These are phyloP conservation scores for Geotrichum macrosporum DNA, from an alignment of 1,139 yeast genomes.

Conservation along the genomic window DNA sequence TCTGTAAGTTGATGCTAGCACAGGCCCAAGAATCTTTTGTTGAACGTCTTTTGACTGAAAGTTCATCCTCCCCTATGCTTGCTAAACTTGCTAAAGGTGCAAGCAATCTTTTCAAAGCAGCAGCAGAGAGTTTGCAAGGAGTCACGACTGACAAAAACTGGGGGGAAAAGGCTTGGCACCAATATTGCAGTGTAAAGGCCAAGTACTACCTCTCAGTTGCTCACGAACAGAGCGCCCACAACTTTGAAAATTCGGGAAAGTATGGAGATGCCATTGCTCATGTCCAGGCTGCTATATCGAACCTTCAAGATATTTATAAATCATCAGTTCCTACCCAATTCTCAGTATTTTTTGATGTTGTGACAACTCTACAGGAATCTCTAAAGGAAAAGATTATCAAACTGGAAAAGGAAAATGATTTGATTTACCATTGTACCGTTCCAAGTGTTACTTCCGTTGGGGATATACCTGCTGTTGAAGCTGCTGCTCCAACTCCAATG, in stretches of 20 bases:
- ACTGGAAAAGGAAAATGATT: constrained; percentile 78
- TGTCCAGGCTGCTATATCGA: constrained; percentile 47
- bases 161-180: constrained; percentile 52
- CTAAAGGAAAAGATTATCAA: constrained; percentile 46
- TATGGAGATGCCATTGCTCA: constrained; percentile 77
- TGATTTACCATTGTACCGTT: constrained; percentile 73
- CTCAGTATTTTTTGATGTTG: constrained; percentile 25
- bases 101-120: constrained; percentile 51
- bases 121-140: constrained; percentile 44
- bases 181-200: constrained; percentile 43
- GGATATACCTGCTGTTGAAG: constrained; percentile 67
- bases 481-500: constrained; percentile 63
- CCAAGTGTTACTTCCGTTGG: constrained; percentile 56
- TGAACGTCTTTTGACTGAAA: constrained; percentile 51
- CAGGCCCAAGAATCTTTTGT: constrained; percentile 87
- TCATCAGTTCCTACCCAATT: constrained; percentile 27
- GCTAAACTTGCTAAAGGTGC: constrained; percentile 69
- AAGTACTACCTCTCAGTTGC: constrained; percentile 47
- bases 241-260: constrained; percentile 48
- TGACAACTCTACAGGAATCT: constrained; percentile 33
- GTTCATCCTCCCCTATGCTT: constrained; percentile 52
- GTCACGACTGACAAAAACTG: constrained; percentile 49
- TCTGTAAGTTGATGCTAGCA: constrained; percentile 65
- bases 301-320: constrained; percentile 28
- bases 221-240: constrained; percentile 51